Conservation (phyloP, 2,329 filamentous ascomycete genomes). For the Lecanicillium sp. region DNA sequence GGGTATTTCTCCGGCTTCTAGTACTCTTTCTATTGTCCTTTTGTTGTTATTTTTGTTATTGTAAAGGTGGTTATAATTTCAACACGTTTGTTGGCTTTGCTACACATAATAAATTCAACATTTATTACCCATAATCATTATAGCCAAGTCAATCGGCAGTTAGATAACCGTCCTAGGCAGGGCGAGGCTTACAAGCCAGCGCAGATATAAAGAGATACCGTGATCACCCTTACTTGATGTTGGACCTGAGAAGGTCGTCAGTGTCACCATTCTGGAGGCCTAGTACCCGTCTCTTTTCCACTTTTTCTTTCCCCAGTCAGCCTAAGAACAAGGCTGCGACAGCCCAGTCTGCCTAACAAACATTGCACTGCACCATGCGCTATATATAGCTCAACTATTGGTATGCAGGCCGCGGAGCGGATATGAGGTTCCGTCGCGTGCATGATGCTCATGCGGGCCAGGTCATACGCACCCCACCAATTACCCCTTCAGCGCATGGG, state of each 20-base stretch:
- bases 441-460: background rate
- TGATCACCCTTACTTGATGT: no score
- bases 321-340: background rate
- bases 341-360: background rate
- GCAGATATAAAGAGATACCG: no score
- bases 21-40: background rate
- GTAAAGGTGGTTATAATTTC: no score
- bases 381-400: background rate
- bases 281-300: background rate
- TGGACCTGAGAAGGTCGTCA: no score
- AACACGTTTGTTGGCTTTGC: background rate
- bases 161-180: no score
- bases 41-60: background rate
- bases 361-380: background rate
- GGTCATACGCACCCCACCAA: background rate
- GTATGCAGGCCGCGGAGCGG: background rate
- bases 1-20: background rate
- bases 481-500: background rate
- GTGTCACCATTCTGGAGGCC: no score
- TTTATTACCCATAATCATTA: background rate
- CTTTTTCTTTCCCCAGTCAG: background rate
- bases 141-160: no score
- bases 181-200: no score
- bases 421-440: background rate
- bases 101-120: slow-evolving; percentile 1